Percentiles rank a stretch among this genome's conserved stretches.
phyloP scores from a whole-genome alignment of 192 early-diverging fungal genomes.

The Gaertneriomyces sp. region DNA sequence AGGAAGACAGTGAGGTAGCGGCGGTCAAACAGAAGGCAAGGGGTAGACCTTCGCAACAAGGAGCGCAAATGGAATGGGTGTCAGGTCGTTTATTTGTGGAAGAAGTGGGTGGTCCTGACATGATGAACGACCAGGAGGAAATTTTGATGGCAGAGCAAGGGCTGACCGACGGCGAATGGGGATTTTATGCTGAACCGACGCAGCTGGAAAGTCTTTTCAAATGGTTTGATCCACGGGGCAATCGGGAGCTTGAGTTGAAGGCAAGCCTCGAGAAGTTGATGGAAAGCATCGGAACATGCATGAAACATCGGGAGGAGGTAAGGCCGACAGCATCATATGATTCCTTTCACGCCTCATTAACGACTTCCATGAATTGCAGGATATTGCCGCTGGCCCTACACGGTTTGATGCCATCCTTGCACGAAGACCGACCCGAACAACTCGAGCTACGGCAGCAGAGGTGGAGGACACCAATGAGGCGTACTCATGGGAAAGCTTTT shows the following conservation, averaged over 20 bases:
- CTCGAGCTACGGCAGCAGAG: background rate
- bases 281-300: slow-evolving; percentile 42
- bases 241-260: slow-evolving; percentile 64
- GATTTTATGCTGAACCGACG: slow-evolving; percentile 10
- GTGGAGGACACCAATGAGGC: slow-evolving; percentile 1
- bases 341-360: background rate
- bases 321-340: background rate
- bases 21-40: slow-evolving; percentile 21
- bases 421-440: slow-evolving; percentile 3
- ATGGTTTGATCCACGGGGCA: slow-evolving; percentile 78
- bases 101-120: slow-evolving; percentile 34
- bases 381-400: slow-evolving; percentile 2
- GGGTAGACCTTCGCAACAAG: slow-evolving; percentile 12
- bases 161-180: slow-evolving; percentile 44
- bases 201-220: slow-evolving; percentile 59
- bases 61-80: slow-evolving; percentile 17
- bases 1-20: slow-evolving; percentile 29
- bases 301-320: slow-evolving; percentile 34
- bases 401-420: background rate
- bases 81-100: slow-evolving; percentile 50
- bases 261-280: slow-evolving; percentile 54
- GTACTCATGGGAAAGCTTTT: background rate
- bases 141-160: slow-evolving; percentile 33
- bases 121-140: slow-evolving; percentile 41
- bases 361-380: background rate